Evolutionary conservation across 768 basidiomycete genomes (phyloP).

Genomic region (Podaxis sp.): DNA sequence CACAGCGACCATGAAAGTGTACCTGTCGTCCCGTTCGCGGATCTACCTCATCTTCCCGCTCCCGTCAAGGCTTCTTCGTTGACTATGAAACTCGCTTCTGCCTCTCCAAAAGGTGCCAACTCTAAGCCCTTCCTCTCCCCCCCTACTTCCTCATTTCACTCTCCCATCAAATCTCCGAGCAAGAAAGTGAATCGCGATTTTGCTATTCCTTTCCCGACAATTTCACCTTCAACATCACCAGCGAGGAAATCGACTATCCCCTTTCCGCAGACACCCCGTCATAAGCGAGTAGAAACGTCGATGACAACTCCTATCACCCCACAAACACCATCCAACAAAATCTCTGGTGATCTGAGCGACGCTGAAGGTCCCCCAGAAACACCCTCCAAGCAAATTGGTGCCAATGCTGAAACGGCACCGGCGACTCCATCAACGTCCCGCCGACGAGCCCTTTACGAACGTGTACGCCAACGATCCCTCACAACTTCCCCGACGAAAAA

Average conservation of each 20-base stretch:
- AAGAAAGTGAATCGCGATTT: slow-evolving; percentile 35
- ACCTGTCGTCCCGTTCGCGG: slow-evolving; percentile 60
- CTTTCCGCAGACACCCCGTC: slow-evolving; percentile 70
- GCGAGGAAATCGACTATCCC: slow-evolving; percentile 43
- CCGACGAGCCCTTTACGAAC: slow-evolving; percentile 77
- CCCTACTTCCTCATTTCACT: slow-evolving; percentile 13
- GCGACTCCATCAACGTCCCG: slow-evolving; percentile 72
- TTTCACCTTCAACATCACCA: slow-evolving; percentile 37
- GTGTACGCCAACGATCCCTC: slow-evolving; percentile 69
- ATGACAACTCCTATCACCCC: slow-evolving; percentile 33
- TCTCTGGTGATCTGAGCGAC: slow-evolving; percentile 25
- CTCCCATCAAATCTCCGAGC: slow-evolving; percentile 38
- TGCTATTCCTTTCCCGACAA: slow-evolving; percentile 46
- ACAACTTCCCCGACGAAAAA: slow-evolving; percentile 63
- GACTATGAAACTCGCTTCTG: slow-evolving; percentile 66
- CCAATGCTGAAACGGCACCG: slow-evolving; percentile 50
- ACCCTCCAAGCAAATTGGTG: slow-evolving; percentile 58
- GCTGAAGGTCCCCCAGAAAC: slow-evolving; percentile 47
- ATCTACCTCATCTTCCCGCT: slow-evolving; percentile 55
- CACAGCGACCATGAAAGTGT: slow-evolving; percentile 37
- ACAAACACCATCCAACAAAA: slow-evolving; percentile 37
- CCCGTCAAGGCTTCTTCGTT: slow-evolving; percentile 58
- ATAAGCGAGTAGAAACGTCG: slow-evolving; percentile 33
- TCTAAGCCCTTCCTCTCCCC: background rate
- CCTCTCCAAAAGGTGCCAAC: slow-evolving; percentile 58